phyloP scores from a whole-genome alignment of 2,329 filamentous ascomycete genomes.

The Cladosporium cucumerinum region DNA sequence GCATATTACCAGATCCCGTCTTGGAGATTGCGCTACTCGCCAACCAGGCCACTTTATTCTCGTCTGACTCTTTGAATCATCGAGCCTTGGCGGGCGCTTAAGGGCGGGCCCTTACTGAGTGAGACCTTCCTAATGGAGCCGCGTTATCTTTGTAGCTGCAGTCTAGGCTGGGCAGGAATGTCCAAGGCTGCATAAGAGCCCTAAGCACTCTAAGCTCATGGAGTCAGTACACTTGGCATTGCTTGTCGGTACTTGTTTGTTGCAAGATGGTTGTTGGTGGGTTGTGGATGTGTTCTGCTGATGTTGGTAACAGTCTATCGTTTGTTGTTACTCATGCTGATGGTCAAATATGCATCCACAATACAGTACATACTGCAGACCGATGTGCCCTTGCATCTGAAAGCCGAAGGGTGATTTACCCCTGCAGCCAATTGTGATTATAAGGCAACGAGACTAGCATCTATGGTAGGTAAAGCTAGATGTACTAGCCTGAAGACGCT shows the following conservation, averaged over 20 bases:
- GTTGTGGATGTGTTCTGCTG: not conserved
- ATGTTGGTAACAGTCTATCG: not conserved
- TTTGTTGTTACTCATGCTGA: not conserved
- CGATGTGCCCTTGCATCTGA: not conserved
- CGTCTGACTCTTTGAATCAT: not conserved
- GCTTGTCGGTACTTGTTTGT: not conserved
- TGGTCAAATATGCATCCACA: not conserved
- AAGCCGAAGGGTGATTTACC: not conserved
- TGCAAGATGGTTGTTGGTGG: no score
- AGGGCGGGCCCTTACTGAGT: not conserved
- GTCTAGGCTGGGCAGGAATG: not conserved
- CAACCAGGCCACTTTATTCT: not conserved
- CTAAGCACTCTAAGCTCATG: not conserved
- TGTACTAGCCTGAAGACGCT: not conserved
- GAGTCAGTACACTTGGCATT: not conserved
- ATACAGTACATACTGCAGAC: not conserved
- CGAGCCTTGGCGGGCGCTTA: not conserved
- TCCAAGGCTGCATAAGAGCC: not conserved
- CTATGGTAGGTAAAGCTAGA: not conserved
- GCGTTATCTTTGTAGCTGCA: not conserved
- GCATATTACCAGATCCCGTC: not conserved
- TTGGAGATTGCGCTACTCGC: not conserved
- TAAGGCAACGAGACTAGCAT: not conserved
- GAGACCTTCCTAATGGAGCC: not conserved
- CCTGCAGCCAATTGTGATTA: not conserved